phyloP scores from a whole-genome alignment of 164 flowering plant species.

The Nymphaea colorata region DNA sequence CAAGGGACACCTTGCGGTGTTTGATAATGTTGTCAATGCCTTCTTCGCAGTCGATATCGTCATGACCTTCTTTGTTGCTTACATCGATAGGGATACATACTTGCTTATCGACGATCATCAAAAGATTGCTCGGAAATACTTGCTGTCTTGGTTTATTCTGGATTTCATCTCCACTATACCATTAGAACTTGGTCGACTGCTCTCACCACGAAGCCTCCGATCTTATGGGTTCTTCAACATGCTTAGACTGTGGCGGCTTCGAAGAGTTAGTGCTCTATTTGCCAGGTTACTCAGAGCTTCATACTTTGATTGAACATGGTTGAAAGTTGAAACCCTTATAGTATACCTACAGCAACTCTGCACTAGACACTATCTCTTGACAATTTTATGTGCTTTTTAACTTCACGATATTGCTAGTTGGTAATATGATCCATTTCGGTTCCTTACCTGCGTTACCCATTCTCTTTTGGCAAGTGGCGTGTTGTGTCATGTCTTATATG shows the following conservation, averaged over 20 bases:
- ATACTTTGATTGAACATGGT: too few relatives aligned
- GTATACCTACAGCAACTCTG: too few relatives aligned
- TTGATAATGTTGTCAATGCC: conserved; percentile 80
- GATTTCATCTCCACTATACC: conserved; percentile 90
- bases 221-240: conserved; percentile 74
- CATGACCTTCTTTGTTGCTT: conserved; percentile 85
- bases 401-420: too few relatives aligned
- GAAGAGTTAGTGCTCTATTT: conserved; percentile 81
- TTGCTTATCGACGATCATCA: conserved; percentile 53
- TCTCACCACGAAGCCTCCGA: conserved; percentile 32
- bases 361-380: too few relatives aligned
- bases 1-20: conserved; percentile 28
- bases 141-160: conserved; percentile 52
- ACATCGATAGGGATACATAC: conserved; percentile 54
- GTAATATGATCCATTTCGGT: too few relatives aligned
- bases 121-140: conserved; percentile 69
- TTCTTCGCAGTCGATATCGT: conserved; percentile 82
- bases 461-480: too few relatives aligned
- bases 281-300: conserved; percentile 35
- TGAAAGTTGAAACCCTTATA: too few relatives aligned
- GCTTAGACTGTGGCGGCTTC: conserved; percentile 98
- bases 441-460: too few relatives aligned
- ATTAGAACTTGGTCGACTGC: conserved; percentile 42
- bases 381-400: too few relatives aligned
- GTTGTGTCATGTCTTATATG: too few relatives aligned